phyloP scores from a whole-genome alignment of 108 stramenopile genomes.

The Discostella stelligeroides region DNA sequence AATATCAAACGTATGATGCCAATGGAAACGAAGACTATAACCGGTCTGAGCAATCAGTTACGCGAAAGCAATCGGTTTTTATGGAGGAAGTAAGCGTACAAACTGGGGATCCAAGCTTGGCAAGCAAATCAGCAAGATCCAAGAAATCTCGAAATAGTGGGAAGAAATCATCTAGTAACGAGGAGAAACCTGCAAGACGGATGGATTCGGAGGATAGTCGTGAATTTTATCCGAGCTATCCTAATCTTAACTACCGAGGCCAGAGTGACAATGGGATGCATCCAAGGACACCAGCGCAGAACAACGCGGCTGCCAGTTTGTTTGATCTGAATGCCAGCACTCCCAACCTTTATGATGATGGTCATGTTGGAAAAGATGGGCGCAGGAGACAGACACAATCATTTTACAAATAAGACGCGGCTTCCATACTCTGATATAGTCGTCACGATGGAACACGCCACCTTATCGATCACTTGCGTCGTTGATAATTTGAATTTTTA shows the following conservation, averaged over 20 bases:
- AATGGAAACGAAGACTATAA: background rate
- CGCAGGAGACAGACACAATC: slow-evolving; percentile 3
- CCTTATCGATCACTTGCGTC: no score
- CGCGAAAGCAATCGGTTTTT: background rate
- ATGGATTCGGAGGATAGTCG: background rate
- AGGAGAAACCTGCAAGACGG: background rate
- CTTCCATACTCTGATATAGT: no score
- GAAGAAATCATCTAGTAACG: background rate
- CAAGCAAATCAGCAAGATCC: slow-evolving; percentile 1
- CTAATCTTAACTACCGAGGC: no score
- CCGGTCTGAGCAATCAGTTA: background rate
- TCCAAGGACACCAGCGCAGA: no score
- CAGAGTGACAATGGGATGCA: no score
- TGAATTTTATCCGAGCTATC: background rate
- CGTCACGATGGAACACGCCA: no score
- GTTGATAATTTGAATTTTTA: no score
- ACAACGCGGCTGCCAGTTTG: background rate
- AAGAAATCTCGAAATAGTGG: background rate
- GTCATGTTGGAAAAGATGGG: background rate
- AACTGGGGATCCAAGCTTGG: background rate
- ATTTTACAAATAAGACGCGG: background rate
- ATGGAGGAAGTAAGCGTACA: background rate
- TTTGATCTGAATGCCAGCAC: background rate
- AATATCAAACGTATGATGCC: no score
- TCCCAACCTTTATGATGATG: background rate